These are phyloP conservation scores for Elaphomyces granulatus DNA, from an alignment of 495 filamentous ascomycete genomes.

Conservation along the genomic window DNA sequence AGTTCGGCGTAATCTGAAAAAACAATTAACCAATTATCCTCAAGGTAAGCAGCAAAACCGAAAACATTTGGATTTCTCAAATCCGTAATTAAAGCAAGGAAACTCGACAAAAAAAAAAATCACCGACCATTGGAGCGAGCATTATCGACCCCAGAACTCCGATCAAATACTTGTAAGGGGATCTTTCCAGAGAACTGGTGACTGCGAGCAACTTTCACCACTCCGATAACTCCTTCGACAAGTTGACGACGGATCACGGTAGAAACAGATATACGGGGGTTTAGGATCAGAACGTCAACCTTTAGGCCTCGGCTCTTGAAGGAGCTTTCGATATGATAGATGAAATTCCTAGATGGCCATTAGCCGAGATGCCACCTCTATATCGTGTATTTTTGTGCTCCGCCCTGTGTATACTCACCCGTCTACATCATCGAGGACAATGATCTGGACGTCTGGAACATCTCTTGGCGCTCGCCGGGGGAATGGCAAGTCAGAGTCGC, in stretches of 20 bases:
- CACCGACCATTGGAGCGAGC: constrained; percentile 58
- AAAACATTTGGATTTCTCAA: too few species aligned
- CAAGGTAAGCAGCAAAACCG: constrained; percentile 6
- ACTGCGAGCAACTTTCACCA: constrained; percentile 54
- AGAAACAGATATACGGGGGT: constrained; percentile 60
- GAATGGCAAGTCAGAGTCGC: constrained; percentile 50
- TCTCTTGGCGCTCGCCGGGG: constrained; percentile 59
- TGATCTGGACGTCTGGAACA: constrained; percentile 81
- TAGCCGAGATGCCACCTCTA: too few species aligned
- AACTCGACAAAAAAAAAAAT: constrained; percentile 1
- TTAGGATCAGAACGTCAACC: constrained; percentile 60
- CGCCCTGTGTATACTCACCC: constrained; percentile 37
- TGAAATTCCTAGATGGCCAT: constrained; percentile 44
- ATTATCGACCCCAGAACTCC: constrained; percentile 51
- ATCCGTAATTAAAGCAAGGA: constrained; percentile 4
- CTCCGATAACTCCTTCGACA: constrained; percentile 74
- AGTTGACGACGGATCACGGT: constrained; percentile 74
- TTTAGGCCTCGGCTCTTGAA: constrained; percentile 57
- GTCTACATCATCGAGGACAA: constrained; percentile 67
- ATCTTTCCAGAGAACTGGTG: constrained; percentile 59
- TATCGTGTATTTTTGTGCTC: too few species aligned
- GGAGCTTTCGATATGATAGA: constrained; percentile 62
- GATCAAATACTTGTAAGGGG: constrained; percentile 71
- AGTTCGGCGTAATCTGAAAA: constrained; percentile 60
- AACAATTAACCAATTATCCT: too few species aligned